These are phyloP conservation scores for Teunomyces gatunensis DNA, from an alignment of 805 yeast genomes.

Conservation along the genomic window DNA sequence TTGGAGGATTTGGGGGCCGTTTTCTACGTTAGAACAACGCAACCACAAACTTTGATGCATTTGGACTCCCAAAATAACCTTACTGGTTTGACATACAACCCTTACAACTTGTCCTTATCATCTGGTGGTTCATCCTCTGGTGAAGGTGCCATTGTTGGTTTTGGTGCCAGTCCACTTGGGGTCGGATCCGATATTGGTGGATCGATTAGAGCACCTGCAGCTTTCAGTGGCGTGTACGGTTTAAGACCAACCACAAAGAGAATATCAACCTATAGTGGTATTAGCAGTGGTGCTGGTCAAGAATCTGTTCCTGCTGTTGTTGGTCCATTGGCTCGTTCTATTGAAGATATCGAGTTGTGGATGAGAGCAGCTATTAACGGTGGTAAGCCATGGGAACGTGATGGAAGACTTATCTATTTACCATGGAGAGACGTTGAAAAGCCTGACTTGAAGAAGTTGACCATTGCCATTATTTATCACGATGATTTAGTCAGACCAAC, in stretches of 20 bases:
- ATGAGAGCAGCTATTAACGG: conserved; percentile 60
- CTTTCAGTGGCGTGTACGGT: conserved; percentile 61
- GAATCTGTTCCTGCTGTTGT: conserved; percentile 63
- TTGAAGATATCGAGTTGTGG: conserved; percentile 66
- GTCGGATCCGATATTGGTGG: conserved; percentile 75
- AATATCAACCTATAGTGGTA: conserved; percentile 42
- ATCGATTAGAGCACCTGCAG: conserved; percentile 66
- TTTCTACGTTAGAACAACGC: conserved; percentile 61
- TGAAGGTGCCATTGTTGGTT: conserved; percentile 62
- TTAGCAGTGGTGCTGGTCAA: conserved; percentile 59
- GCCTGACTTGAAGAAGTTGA: conserved; percentile 44
- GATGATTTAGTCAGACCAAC: conserved; percentile 66
- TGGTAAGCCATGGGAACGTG: conserved; percentile 63
- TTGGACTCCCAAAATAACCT: conserved; percentile 60
- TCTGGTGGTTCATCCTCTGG: conserved; percentile 78
- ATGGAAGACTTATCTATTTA: conserved; percentile 46
- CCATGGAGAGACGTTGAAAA: conserved; percentile 50
- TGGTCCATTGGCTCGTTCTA: conserved; percentile 65
- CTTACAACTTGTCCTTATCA: conserved; percentile 54
- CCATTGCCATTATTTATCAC: conserved; percentile 61
- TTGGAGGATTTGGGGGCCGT: conserved; percentile 53
- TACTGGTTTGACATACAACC: conserved; percentile 58
- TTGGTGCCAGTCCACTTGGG: conserved; percentile 61
- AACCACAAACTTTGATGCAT: conserved; percentile 72
- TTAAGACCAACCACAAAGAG: conserved; percentile 61